Evolutionary conservation across 2,329 filamentous ascomycete genomes (phyloP).

Genomic region (Teratosphaeria nubilosa): DNA sequence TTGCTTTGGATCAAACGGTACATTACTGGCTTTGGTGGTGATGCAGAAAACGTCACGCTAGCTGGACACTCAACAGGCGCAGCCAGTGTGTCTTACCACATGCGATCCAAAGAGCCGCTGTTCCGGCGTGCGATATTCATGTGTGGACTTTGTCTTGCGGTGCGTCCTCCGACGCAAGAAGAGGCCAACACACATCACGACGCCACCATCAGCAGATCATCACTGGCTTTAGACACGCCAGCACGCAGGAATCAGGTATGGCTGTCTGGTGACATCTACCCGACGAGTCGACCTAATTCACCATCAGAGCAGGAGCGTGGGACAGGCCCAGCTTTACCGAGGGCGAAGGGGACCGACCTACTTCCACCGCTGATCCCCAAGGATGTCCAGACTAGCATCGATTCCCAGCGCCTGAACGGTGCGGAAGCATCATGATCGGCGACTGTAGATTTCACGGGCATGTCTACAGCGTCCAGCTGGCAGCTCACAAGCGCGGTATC

Average conservation of each 20-base stretch:
- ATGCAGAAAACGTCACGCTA: conserved; percentile 36
- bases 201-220: conserved; percentile 31
- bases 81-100: conserved; percentile 23
- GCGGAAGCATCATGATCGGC: conserved; percentile 37
- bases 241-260: background rate
- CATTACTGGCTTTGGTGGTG: conserved; percentile 38
- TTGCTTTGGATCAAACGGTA: conserved; percentile 43
- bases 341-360: background rate
- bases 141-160: conserved; percentile 34
- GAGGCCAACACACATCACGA: conserved; percentile 27
- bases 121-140: conserved; percentile 35
- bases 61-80: conserved; percentile 31
- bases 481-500: conserved; percentile 16
- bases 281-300: background rate
- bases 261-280: background rate
- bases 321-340: background rate
- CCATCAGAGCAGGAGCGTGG: background rate
- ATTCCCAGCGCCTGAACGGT: conserved; percentile 38
- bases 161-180: conserved; percentile 29
- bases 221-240: background rate
- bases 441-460: conserved; percentile 36
- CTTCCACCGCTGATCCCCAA: background rate
- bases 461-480: conserved; percentile 9
- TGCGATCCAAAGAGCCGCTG: conserved; percentile 28
- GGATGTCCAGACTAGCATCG: background rate